A percentile compares a stretch with the other conserved stretches of the same genome.
phyloP scores from a whole-genome alignment of 2,329 filamentous ascomycete genomes.

The Fusarium aywerte region DNA sequence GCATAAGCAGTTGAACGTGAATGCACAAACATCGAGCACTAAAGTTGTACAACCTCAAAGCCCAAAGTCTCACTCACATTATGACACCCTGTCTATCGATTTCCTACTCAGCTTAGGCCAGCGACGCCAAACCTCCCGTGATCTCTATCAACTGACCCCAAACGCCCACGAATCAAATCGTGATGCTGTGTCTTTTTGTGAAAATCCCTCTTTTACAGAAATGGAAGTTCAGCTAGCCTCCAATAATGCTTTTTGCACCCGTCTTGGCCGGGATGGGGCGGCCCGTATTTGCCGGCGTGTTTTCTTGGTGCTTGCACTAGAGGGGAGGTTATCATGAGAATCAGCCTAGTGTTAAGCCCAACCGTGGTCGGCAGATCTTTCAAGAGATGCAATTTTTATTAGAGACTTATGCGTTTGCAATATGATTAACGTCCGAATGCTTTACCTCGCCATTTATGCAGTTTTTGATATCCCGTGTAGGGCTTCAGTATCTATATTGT shows the following conservation, averaged over 20 bases:
- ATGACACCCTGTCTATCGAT: conserved; percentile 1
- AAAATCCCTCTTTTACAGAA: conserved; percentile 12
- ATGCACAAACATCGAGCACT: conserved; percentile 7
- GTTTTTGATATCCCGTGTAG: background rate
- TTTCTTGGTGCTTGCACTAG: conserved; percentile 6
- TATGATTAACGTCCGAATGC: too few species aligned
- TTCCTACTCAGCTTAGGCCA: conserved; percentile 23
- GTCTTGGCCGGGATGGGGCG: conserved; percentile 36
- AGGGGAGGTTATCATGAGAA: conserved; percentile 18
- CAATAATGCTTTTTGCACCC: background rate
- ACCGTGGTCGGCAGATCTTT: background rate
- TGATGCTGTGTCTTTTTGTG: conserved; percentile 3
- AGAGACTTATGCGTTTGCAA: too few species aligned
- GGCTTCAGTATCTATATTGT: background rate
- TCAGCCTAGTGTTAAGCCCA: conserved; percentile 29
- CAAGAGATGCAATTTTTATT: background rate
- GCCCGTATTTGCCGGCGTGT: conserved; percentile 25
- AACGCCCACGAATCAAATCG: conserved; percentile 31
- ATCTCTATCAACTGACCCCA: conserved; percentile 36
- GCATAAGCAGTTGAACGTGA: background rate
- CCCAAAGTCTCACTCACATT: conserved; percentile 7
- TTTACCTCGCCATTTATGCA: background rate
- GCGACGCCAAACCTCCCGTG: conserved; percentile 17
- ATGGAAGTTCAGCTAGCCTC: conserved; percentile 1
- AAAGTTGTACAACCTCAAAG: conserved; percentile 23